phyloP scores from a whole-genome alignment of 352 stramenopile species.

The Pythium apleroticum region DNA sequence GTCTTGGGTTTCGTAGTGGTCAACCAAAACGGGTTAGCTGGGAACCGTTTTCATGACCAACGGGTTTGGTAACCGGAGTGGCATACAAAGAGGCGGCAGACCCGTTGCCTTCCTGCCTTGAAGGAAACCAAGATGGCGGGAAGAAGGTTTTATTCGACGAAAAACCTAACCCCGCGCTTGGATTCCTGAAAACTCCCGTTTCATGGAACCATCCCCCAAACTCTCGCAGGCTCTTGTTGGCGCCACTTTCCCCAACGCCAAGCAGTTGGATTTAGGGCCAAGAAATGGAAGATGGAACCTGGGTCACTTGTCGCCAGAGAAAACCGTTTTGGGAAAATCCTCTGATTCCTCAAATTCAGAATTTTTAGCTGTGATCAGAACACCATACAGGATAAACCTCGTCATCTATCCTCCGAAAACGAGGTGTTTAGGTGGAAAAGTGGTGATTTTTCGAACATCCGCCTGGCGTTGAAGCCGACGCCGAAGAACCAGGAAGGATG shows the following conservation, averaged over 20 bases:
- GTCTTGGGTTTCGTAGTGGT: conserved; percentile 15
- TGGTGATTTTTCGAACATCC: conserved; percentile 4
- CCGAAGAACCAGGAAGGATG: neutral
- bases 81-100: conserved; percentile 17
- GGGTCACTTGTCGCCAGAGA: conserved; percentile 1
- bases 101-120: conserved; percentile 22
- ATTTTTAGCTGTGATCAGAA: neutral
- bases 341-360: conserved; percentile 1
- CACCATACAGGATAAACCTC: neutral
- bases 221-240: neutral
- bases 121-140: conserved; percentile 32
- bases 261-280: neutral
- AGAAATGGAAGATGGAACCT: neutral
- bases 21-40: neutral
- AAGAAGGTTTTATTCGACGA: conserved; percentile 28
- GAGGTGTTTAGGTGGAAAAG: neutral
- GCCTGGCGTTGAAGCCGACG: neutral
- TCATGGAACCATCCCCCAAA: conserved; percentile 5
- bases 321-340: neutral
- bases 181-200: conserved; percentile 12
- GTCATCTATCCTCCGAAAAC: neutral
- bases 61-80: neutral
- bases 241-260: neutral
- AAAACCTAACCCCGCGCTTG: conserved; percentile 22
- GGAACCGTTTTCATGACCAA: neutral